Evolutionary conservation across 2,329 filamentous ascomycete species (phyloP).

Genomic region (Neoascochyta sp.): DNA sequence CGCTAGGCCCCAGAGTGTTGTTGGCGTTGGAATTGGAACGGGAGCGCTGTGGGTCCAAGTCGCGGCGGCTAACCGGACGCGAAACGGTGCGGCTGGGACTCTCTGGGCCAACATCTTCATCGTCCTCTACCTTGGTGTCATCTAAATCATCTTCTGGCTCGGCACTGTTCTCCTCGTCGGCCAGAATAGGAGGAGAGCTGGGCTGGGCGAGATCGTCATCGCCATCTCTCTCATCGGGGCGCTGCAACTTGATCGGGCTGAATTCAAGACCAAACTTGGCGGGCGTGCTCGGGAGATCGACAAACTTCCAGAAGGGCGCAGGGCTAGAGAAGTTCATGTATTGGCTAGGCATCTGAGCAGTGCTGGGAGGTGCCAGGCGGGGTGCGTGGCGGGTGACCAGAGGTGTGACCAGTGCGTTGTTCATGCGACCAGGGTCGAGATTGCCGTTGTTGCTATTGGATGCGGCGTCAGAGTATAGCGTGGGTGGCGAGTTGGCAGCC

Average conservation of each 20-base stretch:
- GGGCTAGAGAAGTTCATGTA: slow-evolving; percentile 84
- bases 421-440: slow-evolving; percentile 25
- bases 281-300: slow-evolving; percentile 71
- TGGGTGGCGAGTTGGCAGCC: slow-evolving; percentile 36
- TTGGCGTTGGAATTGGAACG: slow-evolving; percentile 33
- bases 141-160: slow-evolving; percentile 30
- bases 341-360: slow-evolving; percentile 74
- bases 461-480: slow-evolving; percentile 35
- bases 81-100: slow-evolving; percentile 36
- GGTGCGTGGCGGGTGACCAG: slow-evolving; percentile 71
- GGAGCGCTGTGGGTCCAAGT: slow-evolving; percentile 24
- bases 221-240: slow-evolving; percentile 28
- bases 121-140: slow-evolving; percentile 30
- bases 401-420: slow-evolving; percentile 55
- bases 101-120: slow-evolving; percentile 32
- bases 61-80: slow-evolving; percentile 34
- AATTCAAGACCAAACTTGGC: slow-evolving; percentile 42
- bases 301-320: slow-evolving; percentile 85
- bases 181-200: slow-evolving; percentile 33
- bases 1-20: slow-evolving; percentile 17
- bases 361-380: slow-evolving; percentile 73
- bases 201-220: slow-evolving; percentile 33
- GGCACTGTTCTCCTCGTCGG: slow-evolving; percentile 18
- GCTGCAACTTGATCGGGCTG: slow-evolving; percentile 36
- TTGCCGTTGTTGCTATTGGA: slow-evolving; percentile 28